Percentiles rank a stretch among this genome's conserved stretches.
These are phyloP conservation scores for Pythium sukuiense DNA, from an alignment of 352 stramenopile genomes.

Conservation along the genomic window DNA sequence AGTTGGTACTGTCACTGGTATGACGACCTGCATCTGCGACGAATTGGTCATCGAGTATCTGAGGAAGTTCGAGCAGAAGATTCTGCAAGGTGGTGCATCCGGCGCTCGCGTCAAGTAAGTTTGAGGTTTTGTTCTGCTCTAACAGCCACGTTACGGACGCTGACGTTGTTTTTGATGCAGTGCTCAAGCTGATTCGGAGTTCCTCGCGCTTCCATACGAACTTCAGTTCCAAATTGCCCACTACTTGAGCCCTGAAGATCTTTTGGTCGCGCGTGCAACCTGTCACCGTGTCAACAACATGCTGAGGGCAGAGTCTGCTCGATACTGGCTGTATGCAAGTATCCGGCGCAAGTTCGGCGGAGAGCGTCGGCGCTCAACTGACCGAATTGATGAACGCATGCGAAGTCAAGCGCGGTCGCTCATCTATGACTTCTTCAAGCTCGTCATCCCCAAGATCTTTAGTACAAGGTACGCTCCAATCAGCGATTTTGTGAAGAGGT, in stretches of 20 bases:
- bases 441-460: constrained; percentile 77
- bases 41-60: constrained; percentile 73
- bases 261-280: constrained; percentile 67
- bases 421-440: constrained; percentile 77
- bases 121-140: neutral
- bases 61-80: constrained; percentile 54
- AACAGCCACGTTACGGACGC: neutral
- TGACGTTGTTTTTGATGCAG: constrained; percentile 28
- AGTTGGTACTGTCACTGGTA: constrained; percentile 71
- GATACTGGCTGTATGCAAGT: constrained; percentile 83
- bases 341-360: constrained; percentile 70
- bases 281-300: constrained; percentile 85
- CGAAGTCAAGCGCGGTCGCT: constrained; percentile 48
- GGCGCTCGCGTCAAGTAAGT: constrained; percentile 25
- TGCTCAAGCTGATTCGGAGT: constrained; percentile 54
- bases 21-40: constrained; percentile 64
- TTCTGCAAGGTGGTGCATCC: constrained; percentile 38
- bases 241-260: constrained; percentile 74
- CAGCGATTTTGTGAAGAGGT: neutral
- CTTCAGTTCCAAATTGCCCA: constrained; percentile 78
- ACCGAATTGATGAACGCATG: constrained; percentile 37
- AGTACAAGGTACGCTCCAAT: constrained; percentile 43
- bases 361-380: constrained; percentile 15
- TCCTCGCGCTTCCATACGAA: constrained; percentile 80
- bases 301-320: constrained; percentile 77